Evolutionary conservation across 1,139 yeast species (phyloP).

Genomic region (Tardiomyces digboiensis): DNA sequence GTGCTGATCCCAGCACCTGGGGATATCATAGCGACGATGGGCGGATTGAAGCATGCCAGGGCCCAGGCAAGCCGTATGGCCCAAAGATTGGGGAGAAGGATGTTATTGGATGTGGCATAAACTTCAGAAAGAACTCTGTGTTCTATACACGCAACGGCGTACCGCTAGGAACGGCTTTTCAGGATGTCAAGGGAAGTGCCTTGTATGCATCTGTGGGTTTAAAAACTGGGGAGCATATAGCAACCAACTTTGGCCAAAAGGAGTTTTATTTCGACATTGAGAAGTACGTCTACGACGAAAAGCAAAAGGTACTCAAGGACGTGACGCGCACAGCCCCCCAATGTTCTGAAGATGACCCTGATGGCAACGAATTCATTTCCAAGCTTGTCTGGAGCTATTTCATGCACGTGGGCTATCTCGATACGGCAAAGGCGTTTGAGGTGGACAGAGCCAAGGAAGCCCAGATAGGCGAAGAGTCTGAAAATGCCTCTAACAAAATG

Average conservation of each 20-base stretch:
- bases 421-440: constrained; percentile 55
- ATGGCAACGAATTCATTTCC: constrained; percentile 38
- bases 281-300: constrained; percentile 45
- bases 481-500: constrained; percentile 5
- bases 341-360: constrained; percentile 18
- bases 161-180: constrained; percentile 42
- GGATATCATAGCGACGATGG: constrained; percentile 56
- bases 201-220: constrained; percentile 44
- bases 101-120: constrained; percentile 76
- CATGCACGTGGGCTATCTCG: constrained; percentile 62
- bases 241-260: constrained; percentile 60
- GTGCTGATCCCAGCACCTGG: constrained; percentile 40
- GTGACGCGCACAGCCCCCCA: background rate
- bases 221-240: constrained; percentile 12
- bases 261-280: constrained; percentile 67
- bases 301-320: constrained; percentile 16
- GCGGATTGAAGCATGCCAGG: constrained; percentile 34
- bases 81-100: constrained; percentile 48
- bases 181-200: constrained; percentile 28
- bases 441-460: constrained; percentile 25
- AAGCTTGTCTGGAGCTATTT: constrained; percentile 59
- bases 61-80: constrained; percentile 32
- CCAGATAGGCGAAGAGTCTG: constrained; percentile 14
- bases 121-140: constrained; percentile 51
- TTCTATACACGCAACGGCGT: constrained; percentile 84